These are phyloP conservation scores for Sporodiniella umbellata DNA, from an alignment of 371 early-diverging fungal species.

Conservation along the genomic window DNA sequence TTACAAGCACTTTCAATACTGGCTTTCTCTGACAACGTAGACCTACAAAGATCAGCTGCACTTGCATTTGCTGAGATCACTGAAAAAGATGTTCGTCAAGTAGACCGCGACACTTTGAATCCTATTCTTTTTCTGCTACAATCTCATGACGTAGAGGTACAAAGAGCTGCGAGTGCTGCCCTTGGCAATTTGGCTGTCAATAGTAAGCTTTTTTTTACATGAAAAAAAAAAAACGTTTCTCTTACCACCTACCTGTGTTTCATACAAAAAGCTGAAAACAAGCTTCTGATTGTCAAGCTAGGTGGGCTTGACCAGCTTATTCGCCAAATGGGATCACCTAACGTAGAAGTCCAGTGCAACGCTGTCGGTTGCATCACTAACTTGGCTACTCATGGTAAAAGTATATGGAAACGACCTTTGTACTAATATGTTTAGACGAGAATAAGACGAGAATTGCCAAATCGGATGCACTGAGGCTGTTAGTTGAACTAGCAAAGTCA, in stretches of 20 bases:
- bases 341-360: conserved; percentile 91
- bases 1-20: conserved; percentile 79
- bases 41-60: conserved; percentile 88
- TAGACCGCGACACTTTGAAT: conserved; percentile 75
- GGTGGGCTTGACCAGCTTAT: conserved; percentile 88
- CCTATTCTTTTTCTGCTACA: conserved; percentile 82
- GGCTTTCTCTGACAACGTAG: conserved; percentile 85
- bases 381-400: conserved; percentile 79
- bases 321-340: conserved; percentile 82
- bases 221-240: conserved; percentile 2
- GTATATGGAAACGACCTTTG: neutral
- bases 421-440: conserved; percentile 55
- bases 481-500: conserved; percentile 79
- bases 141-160: conserved; percentile 87
- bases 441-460: conserved; percentile 88
- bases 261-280: conserved; percentile 82
- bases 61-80: conserved; percentile 92
- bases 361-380: conserved; percentile 96
- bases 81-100: conserved; percentile 85
- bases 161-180: conserved; percentile 86
- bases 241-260: too few species aligned
- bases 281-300: conserved; percentile 80
- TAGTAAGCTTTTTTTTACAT: conserved; percentile 47
- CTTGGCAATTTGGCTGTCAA: conserved; percentile 89
- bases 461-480: conserved; percentile 76